Evolutionary conservation across 306 rosid genomes (phyloP).

Genomic region (Herpetospermum pedunculosum): DNA sequence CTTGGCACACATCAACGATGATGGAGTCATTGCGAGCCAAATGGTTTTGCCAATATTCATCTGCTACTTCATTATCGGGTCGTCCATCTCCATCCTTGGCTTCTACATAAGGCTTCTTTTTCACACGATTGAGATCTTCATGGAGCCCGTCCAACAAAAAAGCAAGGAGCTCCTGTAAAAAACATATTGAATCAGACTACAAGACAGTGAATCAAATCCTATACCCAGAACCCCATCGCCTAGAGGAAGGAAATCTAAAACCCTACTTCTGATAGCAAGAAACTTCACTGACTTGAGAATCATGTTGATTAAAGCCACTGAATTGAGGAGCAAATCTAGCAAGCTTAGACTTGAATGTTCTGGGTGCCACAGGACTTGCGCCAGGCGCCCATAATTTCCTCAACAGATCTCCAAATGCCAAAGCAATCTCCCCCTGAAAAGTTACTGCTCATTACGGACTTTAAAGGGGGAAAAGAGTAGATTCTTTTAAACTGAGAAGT

Average conservation of each 20-base stretch:
- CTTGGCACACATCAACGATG: slow-evolving; percentile 98
- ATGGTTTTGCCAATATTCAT: slow-evolving; percentile 95
- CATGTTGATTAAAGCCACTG: slow-evolving; percentile 98
- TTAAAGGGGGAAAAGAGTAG: no score
- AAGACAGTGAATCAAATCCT: slow-evolving; percentile 1
- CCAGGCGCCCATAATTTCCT: slow-evolving; percentile 99
- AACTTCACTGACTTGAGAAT: slow-evolving; percentile 80
- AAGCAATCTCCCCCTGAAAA: slow-evolving; percentile 93
- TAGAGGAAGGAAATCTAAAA: slow-evolving; percentile 18
- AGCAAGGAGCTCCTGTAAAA: slow-evolving; percentile 79
- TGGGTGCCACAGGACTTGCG: slow-evolving; percentile 74
- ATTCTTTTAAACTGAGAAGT: background rate
- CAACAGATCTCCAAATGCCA: slow-evolving; percentile 85
- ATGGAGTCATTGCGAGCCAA: slow-evolving; percentile 93
- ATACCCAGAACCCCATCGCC: slow-evolving; percentile 14
- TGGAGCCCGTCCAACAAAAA: slow-evolving; percentile 97
- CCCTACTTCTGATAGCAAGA: slow-evolving; percentile 11
- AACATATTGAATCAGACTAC: slow-evolving; percentile 15
- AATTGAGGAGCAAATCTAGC: slow-evolving; percentile 96
- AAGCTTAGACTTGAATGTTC: slow-evolving; percentile 79
- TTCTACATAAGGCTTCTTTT: slow-evolving; percentile 90
- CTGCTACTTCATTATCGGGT: slow-evolving; percentile 73
- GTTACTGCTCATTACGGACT: slow-evolving; percentile 14
- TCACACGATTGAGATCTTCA: slow-evolving; percentile 97
- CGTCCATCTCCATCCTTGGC: slow-evolving; percentile 81